Evolutionary conservation across 176 grass and related monocot genomes (phyloP).

Genomic region (Aegilops longissima): DNA sequence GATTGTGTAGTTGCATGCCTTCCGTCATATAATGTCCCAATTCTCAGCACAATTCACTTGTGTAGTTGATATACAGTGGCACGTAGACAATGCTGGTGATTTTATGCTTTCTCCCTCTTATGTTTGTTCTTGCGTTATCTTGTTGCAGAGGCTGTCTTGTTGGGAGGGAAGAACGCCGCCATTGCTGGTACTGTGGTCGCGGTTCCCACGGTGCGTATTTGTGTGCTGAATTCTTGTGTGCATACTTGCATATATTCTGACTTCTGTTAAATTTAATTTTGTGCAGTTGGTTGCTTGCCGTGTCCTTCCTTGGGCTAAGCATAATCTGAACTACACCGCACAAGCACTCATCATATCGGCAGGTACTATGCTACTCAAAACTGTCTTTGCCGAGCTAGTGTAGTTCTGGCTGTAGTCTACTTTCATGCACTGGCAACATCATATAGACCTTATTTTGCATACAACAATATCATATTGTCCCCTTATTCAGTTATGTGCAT

Average conservation of each 20-base stretch:
- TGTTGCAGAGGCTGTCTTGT: constrained; percentile 62
- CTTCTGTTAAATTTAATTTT: background rate
- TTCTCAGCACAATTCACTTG: background rate
- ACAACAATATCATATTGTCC: constrained; percentile 1
- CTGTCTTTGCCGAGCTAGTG: background rate
- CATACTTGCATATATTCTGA: constrained; percentile 36
- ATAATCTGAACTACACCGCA: constrained; percentile 95
- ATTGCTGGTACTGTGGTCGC: constrained; percentile 58
- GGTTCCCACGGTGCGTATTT: constrained; percentile 68
- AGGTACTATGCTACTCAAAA: constrained; percentile 47
- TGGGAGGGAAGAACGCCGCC: constrained; percentile 67
- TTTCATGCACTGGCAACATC: background rate
- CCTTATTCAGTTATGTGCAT: background rate
- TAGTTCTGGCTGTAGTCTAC: background rate
- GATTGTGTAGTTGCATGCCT: background rate
- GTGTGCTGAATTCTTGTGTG: background rate
- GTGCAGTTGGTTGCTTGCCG: constrained; percentile 85
- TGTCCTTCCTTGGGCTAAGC: constrained; percentile 91
- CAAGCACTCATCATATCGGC: constrained; percentile 94
- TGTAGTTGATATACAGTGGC: background rate
- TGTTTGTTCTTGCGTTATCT: constrained; percentile 19
- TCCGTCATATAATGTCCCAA: background rate
- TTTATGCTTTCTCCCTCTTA: background rate
- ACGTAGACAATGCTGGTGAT: background rate
- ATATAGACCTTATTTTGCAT: background rate